Evolutionary conservation across 163 green algal species (phyloP).

Genomic region (Trebouxia gelatinosa): DNA sequence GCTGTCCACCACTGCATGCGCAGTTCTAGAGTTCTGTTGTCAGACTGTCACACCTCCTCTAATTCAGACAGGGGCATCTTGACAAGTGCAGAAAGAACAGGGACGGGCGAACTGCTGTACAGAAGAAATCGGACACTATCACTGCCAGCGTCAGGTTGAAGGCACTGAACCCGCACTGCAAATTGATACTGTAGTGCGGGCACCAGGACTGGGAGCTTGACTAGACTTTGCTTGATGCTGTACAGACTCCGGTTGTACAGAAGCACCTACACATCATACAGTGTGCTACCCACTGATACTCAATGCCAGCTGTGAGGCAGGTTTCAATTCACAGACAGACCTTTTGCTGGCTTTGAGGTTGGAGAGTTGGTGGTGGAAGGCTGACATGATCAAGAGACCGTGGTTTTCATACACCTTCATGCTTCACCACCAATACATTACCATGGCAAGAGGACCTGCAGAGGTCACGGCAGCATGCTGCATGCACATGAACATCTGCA

Average conservation of each 20-base stretch:
- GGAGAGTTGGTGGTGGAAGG: too few relatives aligned
- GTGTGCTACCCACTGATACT: too few relatives aligned
- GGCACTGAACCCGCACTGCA: constrained; percentile 45
- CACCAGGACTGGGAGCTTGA: constrained; percentile 52
- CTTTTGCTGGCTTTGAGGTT: too few relatives aligned
- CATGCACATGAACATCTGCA: too few relatives aligned
- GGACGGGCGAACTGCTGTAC: constrained; percentile 32
- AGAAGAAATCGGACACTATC: constrained; percentile 50
- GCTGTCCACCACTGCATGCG: neutral
- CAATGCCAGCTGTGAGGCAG: too few relatives aligned
- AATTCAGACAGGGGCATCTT: constrained; percentile 53
- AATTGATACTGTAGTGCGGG: constrained; percentile 52
- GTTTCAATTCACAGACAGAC: too few relatives aligned
- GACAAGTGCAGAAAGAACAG: constrained; percentile 47
- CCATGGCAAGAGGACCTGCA: neutral
- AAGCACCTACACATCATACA: constrained; percentile 1
- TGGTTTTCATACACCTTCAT: too few relatives aligned
- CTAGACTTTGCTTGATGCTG: constrained; percentile 12
- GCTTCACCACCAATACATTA: neutral
- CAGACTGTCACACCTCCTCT: constrained; percentile 26
- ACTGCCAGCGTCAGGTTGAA: constrained; percentile 40
- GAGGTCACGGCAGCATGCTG: too few relatives aligned
- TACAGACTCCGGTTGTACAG: constrained; percentile 15
- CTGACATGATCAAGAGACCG: too few relatives aligned
- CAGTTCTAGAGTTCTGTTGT: neutral